Conservation (phyloP, 257 asterid species). For the Schizonepeta tenuifolia region DNA sequence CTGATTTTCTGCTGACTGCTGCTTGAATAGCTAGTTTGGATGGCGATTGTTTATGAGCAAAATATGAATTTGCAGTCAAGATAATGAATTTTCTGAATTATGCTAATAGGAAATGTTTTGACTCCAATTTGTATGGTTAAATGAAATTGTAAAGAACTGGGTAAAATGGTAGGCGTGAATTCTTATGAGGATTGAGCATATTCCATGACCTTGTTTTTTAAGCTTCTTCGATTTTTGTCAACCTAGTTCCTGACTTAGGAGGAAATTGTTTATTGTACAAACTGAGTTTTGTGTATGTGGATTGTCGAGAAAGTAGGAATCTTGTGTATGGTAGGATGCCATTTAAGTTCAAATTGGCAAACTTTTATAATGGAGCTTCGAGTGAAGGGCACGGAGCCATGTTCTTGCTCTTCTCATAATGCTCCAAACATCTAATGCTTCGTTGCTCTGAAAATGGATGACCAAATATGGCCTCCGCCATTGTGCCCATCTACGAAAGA, state of each 20-base stretch:
- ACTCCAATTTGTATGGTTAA: background rate
- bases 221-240: background rate
- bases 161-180: background rate
- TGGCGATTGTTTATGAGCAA: background rate
- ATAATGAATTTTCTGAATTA: background rate
- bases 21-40: constrained; percentile 7
- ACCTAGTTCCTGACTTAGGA: background rate
- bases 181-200: background rate
- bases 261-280: background rate
- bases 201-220: background rate
- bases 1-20: constrained; percentile 15
- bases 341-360: background rate
- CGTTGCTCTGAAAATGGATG: constrained; percentile 31
- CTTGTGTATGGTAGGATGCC: background rate
- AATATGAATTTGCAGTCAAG: background rate
- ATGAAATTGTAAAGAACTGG: background rate
- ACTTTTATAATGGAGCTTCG: constrained; percentile 33
- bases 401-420: constrained; percentile 40
- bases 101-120: background rate
- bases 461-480: constrained; percentile 8
- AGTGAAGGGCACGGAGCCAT: constrained; percentile 36
- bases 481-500: constrained; percentile 23
- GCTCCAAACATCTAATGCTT: constrained; percentile 33
- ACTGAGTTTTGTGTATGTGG: background rate
- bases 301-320: background rate